A percentile compares a stretch with the other conserved stretches of the same genome.
phyloP scores from a whole-genome alignment of 352 stramenopile genomes.

The Blastocystis sp. region DNA sequence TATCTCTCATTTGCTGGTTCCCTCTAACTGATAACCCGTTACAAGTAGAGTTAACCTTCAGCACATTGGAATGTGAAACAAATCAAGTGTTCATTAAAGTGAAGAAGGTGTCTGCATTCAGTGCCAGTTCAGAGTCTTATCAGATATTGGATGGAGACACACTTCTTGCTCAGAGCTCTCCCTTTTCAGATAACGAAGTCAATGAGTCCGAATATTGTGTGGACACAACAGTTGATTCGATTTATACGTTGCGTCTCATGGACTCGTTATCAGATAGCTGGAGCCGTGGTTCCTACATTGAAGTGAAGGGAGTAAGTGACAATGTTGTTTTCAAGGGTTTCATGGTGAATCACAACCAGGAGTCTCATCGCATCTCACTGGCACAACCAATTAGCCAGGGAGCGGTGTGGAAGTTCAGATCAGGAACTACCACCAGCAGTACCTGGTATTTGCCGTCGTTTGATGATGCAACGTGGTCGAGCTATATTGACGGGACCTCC shows the following conservation, averaged over 20 bases:
- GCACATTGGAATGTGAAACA: neutral
- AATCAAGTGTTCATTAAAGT: neutral
- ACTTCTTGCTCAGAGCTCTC: neutral
- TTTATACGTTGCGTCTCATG: neutral
- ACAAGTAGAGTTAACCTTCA: neutral
- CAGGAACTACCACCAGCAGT: neutral
- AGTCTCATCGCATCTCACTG: neutral
- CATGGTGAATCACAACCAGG: neutral
- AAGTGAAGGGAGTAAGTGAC: neutral
- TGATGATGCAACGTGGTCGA: neutral
- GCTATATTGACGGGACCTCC: neutral
- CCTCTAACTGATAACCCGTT: neutral
- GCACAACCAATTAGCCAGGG: neutral
- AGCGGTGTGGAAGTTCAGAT: neutral
- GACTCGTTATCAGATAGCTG: neutral
- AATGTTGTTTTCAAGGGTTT: constrained; percentile 10
- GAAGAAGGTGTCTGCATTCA: neutral
- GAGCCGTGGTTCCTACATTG: neutral
- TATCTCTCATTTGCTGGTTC: no score
- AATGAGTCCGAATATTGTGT: neutral
- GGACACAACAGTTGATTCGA: neutral
- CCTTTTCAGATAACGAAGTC: neutral
- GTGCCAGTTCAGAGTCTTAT: neutral
- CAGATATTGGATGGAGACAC: neutral
- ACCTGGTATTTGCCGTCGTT: neutral